These are phyloP conservation scores for Yamadazyma aaseri DNA, from an alignment of 1,139 yeast genomes.

Conservation along the genomic window DNA sequence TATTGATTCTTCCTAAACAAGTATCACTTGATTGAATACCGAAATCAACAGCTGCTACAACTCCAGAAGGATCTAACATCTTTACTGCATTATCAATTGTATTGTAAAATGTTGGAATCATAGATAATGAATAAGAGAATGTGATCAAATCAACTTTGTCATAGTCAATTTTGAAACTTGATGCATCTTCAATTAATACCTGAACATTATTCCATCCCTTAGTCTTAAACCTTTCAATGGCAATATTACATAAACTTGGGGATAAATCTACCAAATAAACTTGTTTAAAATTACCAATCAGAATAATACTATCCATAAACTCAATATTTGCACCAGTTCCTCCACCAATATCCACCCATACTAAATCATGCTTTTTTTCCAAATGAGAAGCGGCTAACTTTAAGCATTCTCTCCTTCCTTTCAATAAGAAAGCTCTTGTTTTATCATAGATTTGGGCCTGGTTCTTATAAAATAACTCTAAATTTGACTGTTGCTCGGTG, in stretches of 20 bases:
- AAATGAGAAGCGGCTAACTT: conserved; percentile 60
- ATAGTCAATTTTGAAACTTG: conserved; percentile 56
- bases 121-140: conserved; percentile 74
- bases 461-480: conserved; percentile 70
- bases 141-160: conserved; percentile 60
- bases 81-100: conserved; percentile 69
- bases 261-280: conserved; percentile 74
- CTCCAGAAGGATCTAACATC: conserved; percentile 54
- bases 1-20: conserved; percentile 66
- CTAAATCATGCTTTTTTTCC: conserved; percentile 41
- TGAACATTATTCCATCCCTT: conserved; percentile 63
- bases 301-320: conserved; percentile 59
- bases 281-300: conserved; percentile 56
- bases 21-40: conserved; percentile 72
- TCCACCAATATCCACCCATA: conserved; percentile 86
- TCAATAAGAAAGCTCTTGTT: conserved; percentile 61
- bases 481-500: conserved; percentile 54
- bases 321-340: conserved; percentile 85
- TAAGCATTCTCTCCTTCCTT: conserved; percentile 70
- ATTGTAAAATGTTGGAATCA: conserved; percentile 82
- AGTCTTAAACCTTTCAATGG: conserved; percentile 52
- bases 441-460: conserved; percentile 77
- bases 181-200: conserved; percentile 73
- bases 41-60: conserved; percentile 73
- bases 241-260: conserved; percentile 73